Base-by-base conservation (phyloP, 805 yeast species). In the Kurtzmaniella cleridarum region DNA sequence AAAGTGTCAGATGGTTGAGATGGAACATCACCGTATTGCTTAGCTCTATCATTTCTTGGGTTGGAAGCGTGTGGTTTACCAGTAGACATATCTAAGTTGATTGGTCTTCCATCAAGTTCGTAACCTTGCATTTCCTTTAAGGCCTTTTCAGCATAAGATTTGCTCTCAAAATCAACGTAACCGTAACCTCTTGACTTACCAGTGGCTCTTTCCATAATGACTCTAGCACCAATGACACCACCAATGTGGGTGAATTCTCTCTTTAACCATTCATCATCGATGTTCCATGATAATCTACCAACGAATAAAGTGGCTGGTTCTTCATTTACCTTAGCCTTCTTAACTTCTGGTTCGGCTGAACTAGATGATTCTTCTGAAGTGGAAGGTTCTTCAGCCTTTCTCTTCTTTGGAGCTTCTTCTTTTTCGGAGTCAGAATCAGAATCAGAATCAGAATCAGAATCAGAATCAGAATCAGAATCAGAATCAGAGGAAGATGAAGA, bases 151-250 rank as follows among this genome's bases (percentile, higher is more conserved):
- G 97, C 98, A 45, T 71, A 72, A 20, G 77, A 76, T 57, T 78
- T 79, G 55, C 75, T 67, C 53, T 79, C 88, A 60, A 93, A 93
- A 64, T 93, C 98, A 64, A 93, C 96, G 71, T 93, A 93, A 63
- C 95, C 95, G 76, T 86, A 91, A 65, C 98, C 98, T 76, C 91
- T 83, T 41, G 96, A 88, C 71, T 87, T 85, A 54, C 90, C 93
- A 43, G 95, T 78, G 45, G 84, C 84, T 71, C 93, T 84, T 69
- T 93, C 98, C 66, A 81, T 79, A 62, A 93, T 87, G 50, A 93
- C 96, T 71, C 98, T 83, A 50, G 98, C 97, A 54, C 81, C 64
- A 28, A 78, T 55, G 43, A 89, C 93, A 64, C 95, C 96, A 38
- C 91, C 95, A 45, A 65, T 44, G 46, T 75, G 77, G 62, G 82